These are phyloP conservation scores for Jacaranda mimosifolia DNA, from an alignment of 257 asterid species.

Conservation along the genomic window DNA sequence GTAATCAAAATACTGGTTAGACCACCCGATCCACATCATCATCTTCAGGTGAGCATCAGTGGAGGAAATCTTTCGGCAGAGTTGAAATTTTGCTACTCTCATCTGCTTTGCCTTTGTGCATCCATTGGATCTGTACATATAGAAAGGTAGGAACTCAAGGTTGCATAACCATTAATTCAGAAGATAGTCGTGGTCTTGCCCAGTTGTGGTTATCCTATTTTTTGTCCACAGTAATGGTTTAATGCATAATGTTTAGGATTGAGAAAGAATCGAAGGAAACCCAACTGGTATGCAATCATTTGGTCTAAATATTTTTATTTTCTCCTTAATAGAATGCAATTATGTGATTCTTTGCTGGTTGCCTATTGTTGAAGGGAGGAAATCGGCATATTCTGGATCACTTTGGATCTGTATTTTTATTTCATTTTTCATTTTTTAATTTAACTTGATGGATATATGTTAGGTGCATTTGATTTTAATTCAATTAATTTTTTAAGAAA, in stretches of 20 bases:
- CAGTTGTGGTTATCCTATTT: conserved; percentile 22
- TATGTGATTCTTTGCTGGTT: conserved; percentile 18
- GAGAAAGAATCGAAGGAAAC: background rate
- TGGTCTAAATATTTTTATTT: background rate
- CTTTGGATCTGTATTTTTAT: no score
- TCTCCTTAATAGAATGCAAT: conserved; percentile 22
- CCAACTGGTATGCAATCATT: conserved; percentile 37
- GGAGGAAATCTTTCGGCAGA: conserved; percentile 24
- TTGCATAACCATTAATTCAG: conserved; percentile 24
- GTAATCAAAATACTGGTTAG: conserved; percentile 24
- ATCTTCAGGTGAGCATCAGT: background rate
- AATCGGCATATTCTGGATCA: background rate
- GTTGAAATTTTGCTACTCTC: conserved; percentile 43
- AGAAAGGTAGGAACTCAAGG: conserved; percentile 37
- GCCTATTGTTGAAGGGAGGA: background rate
- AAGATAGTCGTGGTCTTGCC: conserved; percentile 1
- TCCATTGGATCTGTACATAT: conserved; percentile 42
- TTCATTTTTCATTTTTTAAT: no score
- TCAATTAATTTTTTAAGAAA: no score
- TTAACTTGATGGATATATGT: no score
- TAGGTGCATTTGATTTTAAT: no score
- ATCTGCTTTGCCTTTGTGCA: conserved; percentile 48
- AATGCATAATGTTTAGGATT: conserved; percentile 7
- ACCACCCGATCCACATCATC: conserved; percentile 21
- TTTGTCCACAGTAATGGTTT: conserved; percentile 3